Evolutionary conservation across 179 eudicot species (phyloP), one percentile per base, ranked within the genome.

Genomic region (Beta corolliflora): DNA sequence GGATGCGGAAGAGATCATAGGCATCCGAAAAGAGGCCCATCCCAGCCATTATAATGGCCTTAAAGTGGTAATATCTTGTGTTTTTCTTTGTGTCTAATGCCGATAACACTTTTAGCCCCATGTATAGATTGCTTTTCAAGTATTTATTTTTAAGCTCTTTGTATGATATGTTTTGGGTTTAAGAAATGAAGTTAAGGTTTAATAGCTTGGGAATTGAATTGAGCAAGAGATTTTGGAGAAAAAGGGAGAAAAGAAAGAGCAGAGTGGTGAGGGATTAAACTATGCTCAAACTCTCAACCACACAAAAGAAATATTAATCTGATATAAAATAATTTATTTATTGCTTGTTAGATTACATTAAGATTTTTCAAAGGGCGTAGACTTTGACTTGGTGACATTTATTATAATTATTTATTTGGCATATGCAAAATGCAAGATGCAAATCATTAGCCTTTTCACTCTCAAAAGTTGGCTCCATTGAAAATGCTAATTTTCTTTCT

Each of bases 1-100:
- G 58, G 23, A 81, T 81, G 58, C 55, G 31, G 58, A 81, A 81
- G 29, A 81, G 83, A 11, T 81, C 83, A 44, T 81, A 81, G 48
- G 83, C 79, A 55, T 81, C 83, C 0, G 83, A 64, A 74, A 81
- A 81, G 66, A 81, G 77, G 5, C 83, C 83, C 83, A 81, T 81
- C 4, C 83, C 83, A 16, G 83, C 83, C 0, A 81, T 45, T 9
- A 81, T 66, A 0, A 81, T 81, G 14, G 83, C 83, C 7, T 77
- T 81, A 52, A 81, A 80, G 36, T 80, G 83, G 36, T 80, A 80
- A 56, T 75, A 80, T n/a, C n/a, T 72, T 80, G 82, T 71, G 82
- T 80, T 8, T 80, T 80, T 2, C 79, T n/a, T n/a, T 12, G 60
- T 59, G 70, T 81, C 83, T 53, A 81, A 74, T 74, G 79, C 83